Base-by-base conservation (phyloP, 2,329 filamentous ascomycete species). In the Colletotrichum theobromicola region DNA sequence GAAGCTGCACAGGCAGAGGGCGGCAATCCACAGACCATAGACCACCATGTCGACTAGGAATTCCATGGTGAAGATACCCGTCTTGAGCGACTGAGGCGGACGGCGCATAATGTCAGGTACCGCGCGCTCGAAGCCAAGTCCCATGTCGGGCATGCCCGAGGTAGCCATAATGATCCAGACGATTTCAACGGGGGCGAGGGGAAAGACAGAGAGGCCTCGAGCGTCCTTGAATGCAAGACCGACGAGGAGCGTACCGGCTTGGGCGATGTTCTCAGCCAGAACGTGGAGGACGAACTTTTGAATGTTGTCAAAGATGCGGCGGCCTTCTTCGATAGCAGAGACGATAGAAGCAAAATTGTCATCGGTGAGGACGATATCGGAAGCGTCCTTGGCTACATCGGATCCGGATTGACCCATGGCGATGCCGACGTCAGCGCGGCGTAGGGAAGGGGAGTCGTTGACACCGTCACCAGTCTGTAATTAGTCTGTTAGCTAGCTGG, bases 81-180 rank as follows among this genome's bases (percentile, higher is more conserved):
- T 42, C 65, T 72, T 77, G 46, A 76, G 74, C 4, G 72, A 64
- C 13, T 57, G 91, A 0, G 92, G 92, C 5, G 91, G 91, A 0
- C 92, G 87, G 24, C 85, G 79, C 83, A 93, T 89, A 75, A 94
- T 90, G 79, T 93, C 91, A 0, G 91, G 88, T 0, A 90, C 88
- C 0, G 92, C 91, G 50, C 87, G 83, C 81, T 93, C 92, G 83
- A 93, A 91, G 8, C 92, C 92, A 4, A 94, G 85, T 70, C 92
- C 92, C 90, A 94, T 93, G 76, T 93, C 92, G 3, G 92, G 92
- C 75, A 93, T 85, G 18, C 89, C 90, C 61, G 90, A 92, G 1
- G 92, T 94, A 72, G 93, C 88, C 91, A 94, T 93, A 79, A 93
- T 93, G 75, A 94, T 90, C 92, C 92, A 94, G 57, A 94, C 85